Conservation (phyloP, 164 flowering plant species). For the Vitis rotundifolia region DNA sequence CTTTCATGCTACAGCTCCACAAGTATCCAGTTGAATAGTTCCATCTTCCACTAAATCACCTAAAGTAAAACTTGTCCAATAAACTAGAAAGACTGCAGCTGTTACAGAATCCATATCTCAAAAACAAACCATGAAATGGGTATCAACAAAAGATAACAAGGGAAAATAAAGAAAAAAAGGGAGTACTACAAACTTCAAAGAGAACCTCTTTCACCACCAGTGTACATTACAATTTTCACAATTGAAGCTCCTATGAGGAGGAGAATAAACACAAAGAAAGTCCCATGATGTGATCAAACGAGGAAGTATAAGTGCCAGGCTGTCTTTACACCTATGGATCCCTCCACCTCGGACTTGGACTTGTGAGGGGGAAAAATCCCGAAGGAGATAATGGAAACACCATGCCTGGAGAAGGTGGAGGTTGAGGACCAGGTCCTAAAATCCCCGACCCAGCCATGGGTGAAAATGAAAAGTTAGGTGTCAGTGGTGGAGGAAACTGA, state of each 20-base stretch:
- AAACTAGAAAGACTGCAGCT: slow-evolving; percentile 18
- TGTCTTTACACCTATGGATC: slow-evolving; percentile 27
- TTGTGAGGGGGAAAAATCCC: slow-evolving; percentile 62
- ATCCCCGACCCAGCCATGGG: slow-evolving; percentile 69
- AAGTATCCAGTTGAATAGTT: slow-evolving; percentile 14
- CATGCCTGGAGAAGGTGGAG: slow-evolving; percentile 76
- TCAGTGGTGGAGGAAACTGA: slow-evolving; percentile 67
- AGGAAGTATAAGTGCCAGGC: background rate
- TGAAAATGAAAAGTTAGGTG: slow-evolving; percentile 70
- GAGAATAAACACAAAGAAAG: slow-evolving; percentile 8
- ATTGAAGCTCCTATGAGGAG: slow-evolving; percentile 14
- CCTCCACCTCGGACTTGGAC: slow-evolving; percentile 80
- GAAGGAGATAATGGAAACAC: slow-evolving; percentile 79
- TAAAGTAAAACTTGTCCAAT: slow-evolving; percentile 18
- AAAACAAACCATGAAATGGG: slow-evolving; percentile 12
- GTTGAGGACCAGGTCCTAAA: slow-evolving; percentile 91
- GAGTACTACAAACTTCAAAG: slow-evolving; percentile 5
- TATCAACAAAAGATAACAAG: slow-evolving; percentile 9
- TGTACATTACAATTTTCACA: slow-evolving; percentile 22
- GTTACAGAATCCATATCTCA: slow-evolving; percentile 22
- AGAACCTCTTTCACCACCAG: slow-evolving; percentile 19
- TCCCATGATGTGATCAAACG: slow-evolving; percentile 5
- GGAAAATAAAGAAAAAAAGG: slow-evolving; percentile 2
- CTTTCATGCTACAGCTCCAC: slow-evolving; percentile 25
- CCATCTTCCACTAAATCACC: slow-evolving; percentile 19